These are phyloP conservation scores for Onygenales sp. DNA, from an alignment of 2,329 filamentous ascomycete genomes.

Conservation along the genomic window DNA sequence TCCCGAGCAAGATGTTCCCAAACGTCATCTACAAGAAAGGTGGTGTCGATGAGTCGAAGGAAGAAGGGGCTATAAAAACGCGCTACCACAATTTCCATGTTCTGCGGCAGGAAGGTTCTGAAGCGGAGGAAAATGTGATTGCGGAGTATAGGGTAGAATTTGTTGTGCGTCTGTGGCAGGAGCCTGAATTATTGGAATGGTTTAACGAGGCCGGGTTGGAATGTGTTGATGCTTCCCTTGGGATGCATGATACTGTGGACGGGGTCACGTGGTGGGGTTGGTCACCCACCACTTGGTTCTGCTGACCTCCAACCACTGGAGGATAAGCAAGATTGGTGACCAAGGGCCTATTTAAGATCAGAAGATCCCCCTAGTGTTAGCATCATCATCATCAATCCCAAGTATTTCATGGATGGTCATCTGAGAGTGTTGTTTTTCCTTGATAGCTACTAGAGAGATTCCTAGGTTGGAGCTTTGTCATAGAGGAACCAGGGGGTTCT, in stretches of 20 bases:
- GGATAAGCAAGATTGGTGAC: no score
- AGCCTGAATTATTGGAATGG: slow-evolving; percentile 1
- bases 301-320: no score
- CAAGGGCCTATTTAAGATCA: no score
- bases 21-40: not conserved
- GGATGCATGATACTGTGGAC: not conserved
- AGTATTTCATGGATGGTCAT: no score
- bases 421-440: no score
- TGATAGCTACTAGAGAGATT: no score
- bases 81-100: not conserved
- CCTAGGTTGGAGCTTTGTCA: no score
- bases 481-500: no score
- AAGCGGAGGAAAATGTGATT: not conserved
- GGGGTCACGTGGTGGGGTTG: no score
- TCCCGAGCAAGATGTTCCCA: not conserved
- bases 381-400: no score
- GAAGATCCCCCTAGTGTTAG: no score
- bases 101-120: not conserved
- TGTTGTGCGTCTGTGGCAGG: not conserved
- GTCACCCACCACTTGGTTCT: no score
- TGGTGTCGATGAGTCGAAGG: not conserved
- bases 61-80: not conserved
- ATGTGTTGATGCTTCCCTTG: not conserved
- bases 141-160: not conserved
- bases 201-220: not conserved